A percentile compares a stretch with the other conserved stretches of the same genome.
Conservation (phyloP, 768 basidiomycete genomes). For the Atractiella rhizophila region DNA sequence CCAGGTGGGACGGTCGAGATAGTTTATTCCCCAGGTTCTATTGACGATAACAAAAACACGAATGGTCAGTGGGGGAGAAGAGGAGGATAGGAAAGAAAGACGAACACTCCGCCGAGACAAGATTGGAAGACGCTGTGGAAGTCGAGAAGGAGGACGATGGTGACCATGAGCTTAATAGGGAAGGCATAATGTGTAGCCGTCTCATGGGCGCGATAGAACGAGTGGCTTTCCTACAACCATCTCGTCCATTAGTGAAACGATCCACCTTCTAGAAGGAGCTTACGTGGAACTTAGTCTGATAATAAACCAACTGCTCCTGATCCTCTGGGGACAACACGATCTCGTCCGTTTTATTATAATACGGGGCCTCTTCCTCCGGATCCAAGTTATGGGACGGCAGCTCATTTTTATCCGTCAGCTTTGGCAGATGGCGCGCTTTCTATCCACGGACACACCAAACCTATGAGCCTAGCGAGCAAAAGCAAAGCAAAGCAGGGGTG, state of each 20-base stretch:
- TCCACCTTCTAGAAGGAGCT: neutral
- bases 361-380: neutral
- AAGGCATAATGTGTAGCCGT: constrained; percentile 8
- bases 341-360: constrained; percentile 4
- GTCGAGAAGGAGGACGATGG: constrained; percentile 7
- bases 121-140: constrained; percentile 6
- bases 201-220: constrained; percentile 11
- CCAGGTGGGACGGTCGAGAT: neutral
- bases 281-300: constrained; percentile 6
- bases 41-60: neutral
- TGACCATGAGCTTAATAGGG: constrained; percentile 1
- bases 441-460: too few relatives aligned
- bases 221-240: neutral
- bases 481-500: too few relatives aligned
- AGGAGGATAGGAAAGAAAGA: neutral
- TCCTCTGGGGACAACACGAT: constrained; percentile 7
- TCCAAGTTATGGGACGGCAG: constrained; percentile 4
- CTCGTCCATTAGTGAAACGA: too few relatives aligned
- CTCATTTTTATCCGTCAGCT: constrained; percentile 10
- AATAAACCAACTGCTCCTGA: constrained; percentile 5
- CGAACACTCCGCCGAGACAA: neutral
- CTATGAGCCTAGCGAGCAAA: too few relatives aligned
- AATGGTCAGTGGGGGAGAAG: too few relatives aligned
- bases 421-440: constrained; percentile 4
- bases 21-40: constrained; percentile 8